Conservation (phyloP, 805 yeast genomes). For the Zygosaccharomyces bisporus region DNA sequence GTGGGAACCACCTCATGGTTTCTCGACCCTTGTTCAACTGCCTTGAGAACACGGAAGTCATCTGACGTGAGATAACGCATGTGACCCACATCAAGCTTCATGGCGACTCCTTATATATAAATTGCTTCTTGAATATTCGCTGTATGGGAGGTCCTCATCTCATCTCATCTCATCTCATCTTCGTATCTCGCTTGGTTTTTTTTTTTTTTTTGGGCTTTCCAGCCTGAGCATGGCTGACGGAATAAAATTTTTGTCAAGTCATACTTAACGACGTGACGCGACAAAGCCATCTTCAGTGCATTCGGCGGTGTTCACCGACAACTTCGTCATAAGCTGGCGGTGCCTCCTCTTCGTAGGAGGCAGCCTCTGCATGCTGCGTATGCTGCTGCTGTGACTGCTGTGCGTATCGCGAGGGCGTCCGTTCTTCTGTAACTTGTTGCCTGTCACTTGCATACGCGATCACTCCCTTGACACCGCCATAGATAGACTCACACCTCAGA, state of each 20-base stretch:
- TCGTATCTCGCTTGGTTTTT: neutral
- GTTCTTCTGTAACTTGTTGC: neutral
- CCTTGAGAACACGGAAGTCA: conserved; percentile 85
- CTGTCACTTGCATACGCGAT: neutral
- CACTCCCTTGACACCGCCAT: conserved; percentile 5
- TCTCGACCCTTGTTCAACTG: conserved; percentile 84
- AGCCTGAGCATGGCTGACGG: too few relatives aligned
- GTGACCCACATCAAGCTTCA: conserved; percentile 91
- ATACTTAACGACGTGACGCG: conserved; percentile 2
- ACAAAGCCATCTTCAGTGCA: neutral
- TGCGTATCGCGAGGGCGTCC: too few relatives aligned
- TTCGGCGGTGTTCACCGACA: neutral
- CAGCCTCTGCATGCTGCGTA: neutral
- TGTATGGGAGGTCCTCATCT: neutral
- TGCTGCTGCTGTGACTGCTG: too few relatives aligned
- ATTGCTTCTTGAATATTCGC: neutral
- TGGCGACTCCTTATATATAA: conserved; percentile 34
- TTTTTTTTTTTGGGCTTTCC: too few relatives aligned
- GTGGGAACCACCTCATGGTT: conserved; percentile 96
- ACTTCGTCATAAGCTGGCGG: conserved; percentile 5
- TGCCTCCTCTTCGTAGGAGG: neutral
- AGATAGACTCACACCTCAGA: conserved; percentile 3
- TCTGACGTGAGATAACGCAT: conserved; percentile 90
- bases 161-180: conserved; percentile 12
- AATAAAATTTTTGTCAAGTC: conserved; percentile 4